These are phyloP conservation scores for Phytophthora quininea DNA, from an alignment of 352 stramenopile species.

Conservation along the genomic window DNA sequence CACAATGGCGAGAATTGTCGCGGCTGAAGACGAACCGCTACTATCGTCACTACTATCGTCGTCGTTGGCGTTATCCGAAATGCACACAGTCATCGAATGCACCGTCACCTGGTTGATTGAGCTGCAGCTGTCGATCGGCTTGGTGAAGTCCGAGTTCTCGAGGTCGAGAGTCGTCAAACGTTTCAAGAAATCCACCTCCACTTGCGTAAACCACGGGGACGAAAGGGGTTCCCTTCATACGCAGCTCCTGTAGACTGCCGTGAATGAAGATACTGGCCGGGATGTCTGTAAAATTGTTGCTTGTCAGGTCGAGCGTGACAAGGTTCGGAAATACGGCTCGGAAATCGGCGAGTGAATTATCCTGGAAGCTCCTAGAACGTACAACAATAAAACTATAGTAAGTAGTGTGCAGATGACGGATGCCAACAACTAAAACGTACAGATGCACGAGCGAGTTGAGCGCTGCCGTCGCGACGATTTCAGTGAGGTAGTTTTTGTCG, in stretches of 20 bases:
- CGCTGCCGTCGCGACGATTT: conserved; percentile 36
- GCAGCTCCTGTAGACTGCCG: conserved; percentile 44
- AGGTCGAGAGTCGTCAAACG: conserved; percentile 39
- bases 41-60: conserved; percentile 18
- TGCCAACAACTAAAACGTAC: conserved; percentile 33
- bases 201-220: conserved; percentile 50
- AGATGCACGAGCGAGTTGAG: conserved; percentile 49
- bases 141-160: conserved; percentile 41
- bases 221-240: conserved; percentile 48
- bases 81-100: conserved; percentile 35
- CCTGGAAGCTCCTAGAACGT: conserved; percentile 41
- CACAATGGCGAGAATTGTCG: conserved; percentile 31
- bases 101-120: conserved; percentile 21
- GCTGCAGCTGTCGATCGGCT: conserved; percentile 31
- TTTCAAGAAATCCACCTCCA: conserved; percentile 34
- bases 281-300: conserved; percentile 61
- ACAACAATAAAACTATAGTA: not conserved
- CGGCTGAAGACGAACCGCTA: conserved; percentile 15
- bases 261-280: conserved; percentile 56
- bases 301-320: conserved; percentile 53
- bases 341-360: conserved; percentile 60
- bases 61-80: conserved; percentile 26
- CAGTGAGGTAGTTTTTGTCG: conserved; percentile 41
- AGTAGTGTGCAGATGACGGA: not conserved
- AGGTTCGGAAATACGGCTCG: conserved; percentile 62